Evolutionary conservation across 2,329 filamentous ascomycete species (phyloP), one percentile per base, ranked within the genome.

Genomic region (Diplocarpon mali): DNA sequence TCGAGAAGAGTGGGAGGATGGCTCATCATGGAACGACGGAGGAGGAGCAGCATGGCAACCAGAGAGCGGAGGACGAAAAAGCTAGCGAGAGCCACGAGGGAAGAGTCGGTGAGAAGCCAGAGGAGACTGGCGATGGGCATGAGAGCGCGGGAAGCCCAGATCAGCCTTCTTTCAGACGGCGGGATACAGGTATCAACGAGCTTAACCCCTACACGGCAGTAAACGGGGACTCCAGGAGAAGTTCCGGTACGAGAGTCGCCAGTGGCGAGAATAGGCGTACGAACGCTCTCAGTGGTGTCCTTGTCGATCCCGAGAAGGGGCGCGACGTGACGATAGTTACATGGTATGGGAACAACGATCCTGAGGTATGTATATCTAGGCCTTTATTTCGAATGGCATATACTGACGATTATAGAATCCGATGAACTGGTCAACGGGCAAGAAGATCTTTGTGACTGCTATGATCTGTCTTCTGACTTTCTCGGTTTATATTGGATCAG

Each of bases 401-500:
- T 71, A 31, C 36, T 39, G 16, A 47, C 4, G 27, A n/a, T 31
- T 10, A 7, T 20, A 80, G 56, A 74, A 77, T 53, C 74, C 74
- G 2, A 65, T 71, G 53, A 75, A 75, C 57, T 76, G 72, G 73
- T 62, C 64, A 14, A 59, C 60, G 43, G 39, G 48, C 27, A 69
- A 68, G 55, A 67, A 70, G 15, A 47, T 59, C 15, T 57, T 65
- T 47, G 72, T 72, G 41, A 69, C 68, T 42, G 47, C 57, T n/a
- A 57, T 65, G 50, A 73, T 72, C 45, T 70, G 69, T 47, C 53
- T 77, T 3, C 76, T 72, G 64, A 80, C 76, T 0, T 72, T 79
- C 49, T 68, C 73, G 14, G 73, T 75, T 2, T 75, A 75, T 52
- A 70, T 70, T 53, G 69, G 69, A 9, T 66, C 65, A 3, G 47